A percentile compares a stretch with the other conserved stretches of the same genome.
phyloP scores from a whole-genome alignment of 169 alveolate species.

The Eimeria mitis region DNA sequence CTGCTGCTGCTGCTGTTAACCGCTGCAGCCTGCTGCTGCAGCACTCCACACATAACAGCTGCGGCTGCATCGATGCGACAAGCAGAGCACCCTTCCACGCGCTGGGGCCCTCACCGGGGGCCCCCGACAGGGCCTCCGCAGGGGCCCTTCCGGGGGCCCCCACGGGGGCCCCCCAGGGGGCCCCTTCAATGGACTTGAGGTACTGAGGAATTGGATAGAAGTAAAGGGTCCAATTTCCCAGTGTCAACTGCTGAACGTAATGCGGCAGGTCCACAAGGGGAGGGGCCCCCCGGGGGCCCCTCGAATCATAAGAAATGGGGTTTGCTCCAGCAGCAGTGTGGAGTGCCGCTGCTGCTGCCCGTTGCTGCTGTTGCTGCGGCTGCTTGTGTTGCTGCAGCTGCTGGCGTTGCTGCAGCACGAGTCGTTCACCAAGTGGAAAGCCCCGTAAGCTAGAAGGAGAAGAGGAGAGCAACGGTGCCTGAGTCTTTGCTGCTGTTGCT shows the following conservation, averaged over 20 bases:
- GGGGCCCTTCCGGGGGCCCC: too few species aligned
- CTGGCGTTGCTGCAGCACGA: not conserved
- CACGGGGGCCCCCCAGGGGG: not conserved
- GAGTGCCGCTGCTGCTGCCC: conserved; percentile 39
- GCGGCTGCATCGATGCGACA: conserved; percentile 40
- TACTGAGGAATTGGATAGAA: conserved; percentile 45
- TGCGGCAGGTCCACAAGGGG: conserved; percentile 1
- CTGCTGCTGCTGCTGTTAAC: conserved; percentile 48
- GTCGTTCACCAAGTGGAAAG: not conserved
- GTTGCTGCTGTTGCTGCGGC: not conserved
- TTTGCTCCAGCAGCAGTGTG: not conserved
- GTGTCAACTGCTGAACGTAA: not conserved
- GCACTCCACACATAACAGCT: conserved; percentile 36
- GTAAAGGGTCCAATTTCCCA: conserved; percentile 22
- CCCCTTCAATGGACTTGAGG: conserved; percentile 18
- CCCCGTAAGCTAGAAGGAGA: not conserved
- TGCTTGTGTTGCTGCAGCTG: not conserved
- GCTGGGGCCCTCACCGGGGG: not conserved
- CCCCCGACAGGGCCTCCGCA: too few species aligned
- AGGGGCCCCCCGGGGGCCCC: not conserved
- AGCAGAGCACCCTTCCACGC: conserved; percentile 42
- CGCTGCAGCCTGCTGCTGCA: conserved; percentile 60
- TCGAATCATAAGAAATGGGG: not conserved
- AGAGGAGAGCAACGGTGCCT: not conserved
- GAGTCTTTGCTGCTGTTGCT: not conserved